A percentile compares a stretch with the other conserved stretches of the same genome.
Conservation (phyloP, 495 filamentous ascomycete species). For the Tirmania nivea region DNA sequence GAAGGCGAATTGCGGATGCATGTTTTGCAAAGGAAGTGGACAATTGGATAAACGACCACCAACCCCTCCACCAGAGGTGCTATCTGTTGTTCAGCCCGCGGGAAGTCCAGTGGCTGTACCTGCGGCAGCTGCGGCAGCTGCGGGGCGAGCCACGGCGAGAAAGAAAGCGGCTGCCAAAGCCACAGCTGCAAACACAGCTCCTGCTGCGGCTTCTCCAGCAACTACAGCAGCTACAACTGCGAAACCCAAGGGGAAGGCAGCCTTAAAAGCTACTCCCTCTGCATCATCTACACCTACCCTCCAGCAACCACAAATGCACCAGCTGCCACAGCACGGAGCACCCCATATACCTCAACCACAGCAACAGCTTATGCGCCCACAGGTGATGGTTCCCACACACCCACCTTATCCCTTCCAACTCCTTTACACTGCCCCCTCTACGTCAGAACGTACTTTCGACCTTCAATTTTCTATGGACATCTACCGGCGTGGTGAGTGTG, state of each 20-base stretch:
- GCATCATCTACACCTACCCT: neutral
- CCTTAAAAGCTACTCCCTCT: neutral
- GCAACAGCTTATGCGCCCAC: neutral
- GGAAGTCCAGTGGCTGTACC: slow-evolving; percentile 3
- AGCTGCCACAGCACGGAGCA: neutral
- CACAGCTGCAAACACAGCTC: neutral
- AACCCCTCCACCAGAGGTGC: neutral
- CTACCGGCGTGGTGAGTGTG: slow-evolving; percentile 35
- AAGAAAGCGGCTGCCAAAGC: slow-evolving; percentile 4
- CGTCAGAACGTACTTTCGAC: slow-evolving; percentile 20
- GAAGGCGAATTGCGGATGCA: slow-evolving; percentile 35
- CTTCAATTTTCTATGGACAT: slow-evolving; percentile 22
- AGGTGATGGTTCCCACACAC: slow-evolving; percentile 6
- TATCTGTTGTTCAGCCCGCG: neutral
- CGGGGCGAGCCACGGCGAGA: slow-evolving; percentile 1
- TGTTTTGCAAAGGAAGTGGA: slow-evolving; percentile 23
- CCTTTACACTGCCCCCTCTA: slow-evolving; percentile 15
- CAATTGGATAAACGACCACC: neutral
- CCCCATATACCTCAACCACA: neutral
- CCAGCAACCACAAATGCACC: neutral
- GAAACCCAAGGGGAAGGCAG: neutral
- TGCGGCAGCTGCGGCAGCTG: slow-evolving; percentile 6
- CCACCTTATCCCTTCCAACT: slow-evolving; percentile 4
- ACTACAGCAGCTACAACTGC: neutral
- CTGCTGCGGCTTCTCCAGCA: slow-evolving; percentile 1